Evolutionary conservation across 164 flowering plant species (phyloP), one percentile per base, ranked within the genome.

Genomic region (Stephania cephalantha): DNA sequence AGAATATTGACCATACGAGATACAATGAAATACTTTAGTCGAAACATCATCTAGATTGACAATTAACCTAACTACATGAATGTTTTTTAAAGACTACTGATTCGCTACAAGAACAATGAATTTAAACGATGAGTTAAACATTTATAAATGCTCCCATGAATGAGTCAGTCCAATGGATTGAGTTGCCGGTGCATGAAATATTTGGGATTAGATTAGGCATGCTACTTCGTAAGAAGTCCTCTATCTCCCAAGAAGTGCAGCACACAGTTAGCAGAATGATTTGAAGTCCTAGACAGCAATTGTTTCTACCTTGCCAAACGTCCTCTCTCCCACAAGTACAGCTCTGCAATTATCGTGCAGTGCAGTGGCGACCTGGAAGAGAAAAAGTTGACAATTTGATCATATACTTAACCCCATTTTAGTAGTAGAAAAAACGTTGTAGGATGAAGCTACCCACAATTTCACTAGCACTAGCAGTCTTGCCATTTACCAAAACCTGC

Each of bases 321-420:
- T 95, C 81, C 81, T 88, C 69, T 91, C 95, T 22, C 99, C 99
- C 52, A 93, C 97, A 79, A 95, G 97, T 81, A 93, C 93, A 75
- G 97, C 99, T 85, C 85, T 95, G 82, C 99, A 95, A 78, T 95
- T 95, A 82, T 95, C 99, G 83, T 90, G 99, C 79, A 95, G 94
- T 10, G 99, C 95, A 76, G 92, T 84, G 25, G 97, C 97, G 22
- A 95, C 99, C 99, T 95, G 66, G 66, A 61, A 61, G 6, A 61
- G 20, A 61, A 61, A n/a, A 63, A 74, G 55, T 2, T 11, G 22
- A 46, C 3, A 11, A 7, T 4, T 29, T 18, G 78, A 31, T 69
- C 11, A 65, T 70, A n/a, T 35, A 35, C 2, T 55, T 6, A 44
- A 76, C 69, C 46, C 52, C 3, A 48, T 2, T 53, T 42, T 42